A percentile compares a stretch with the other conserved stretches of the same genome.
Evolutionary conservation across 768 basidiomycete species (phyloP).

Genomic region (Phlebiopsis flavidoalba): DNA sequence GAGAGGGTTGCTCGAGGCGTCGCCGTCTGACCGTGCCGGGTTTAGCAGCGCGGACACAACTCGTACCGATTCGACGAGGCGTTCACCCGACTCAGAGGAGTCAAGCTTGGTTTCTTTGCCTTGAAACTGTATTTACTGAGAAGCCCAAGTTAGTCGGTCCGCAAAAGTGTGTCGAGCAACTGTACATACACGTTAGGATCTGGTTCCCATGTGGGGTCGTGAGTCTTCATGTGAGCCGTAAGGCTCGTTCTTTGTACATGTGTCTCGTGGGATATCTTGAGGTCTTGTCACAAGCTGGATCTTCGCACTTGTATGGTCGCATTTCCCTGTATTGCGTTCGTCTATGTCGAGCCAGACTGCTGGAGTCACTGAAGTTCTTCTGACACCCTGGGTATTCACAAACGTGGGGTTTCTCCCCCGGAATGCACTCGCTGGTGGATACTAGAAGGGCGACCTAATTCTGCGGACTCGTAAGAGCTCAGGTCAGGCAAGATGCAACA

Average conservation of each 20-base stretch:
- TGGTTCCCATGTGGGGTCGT: conserved; percentile 81
- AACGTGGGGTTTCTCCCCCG: conserved; percentile 86
- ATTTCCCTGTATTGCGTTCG: conserved; percentile 85
- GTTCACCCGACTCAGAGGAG: conserved; percentile 49
- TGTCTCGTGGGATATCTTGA: too few species aligned
- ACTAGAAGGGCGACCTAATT: conserved; percentile 84
- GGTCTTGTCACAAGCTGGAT: conserved; percentile 79
- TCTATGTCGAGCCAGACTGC: conserved; percentile 86
- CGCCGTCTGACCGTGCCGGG: conserved; percentile 34
- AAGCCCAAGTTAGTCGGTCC: too few species aligned
- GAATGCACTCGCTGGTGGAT: conserved; percentile 88
- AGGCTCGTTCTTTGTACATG: conserved; percentile 81
- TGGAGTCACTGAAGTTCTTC: conserved; percentile 89
- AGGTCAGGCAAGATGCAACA: neutral
- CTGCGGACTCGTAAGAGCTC: conserved; percentile 32
- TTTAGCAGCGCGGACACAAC: conserved; percentile 65
- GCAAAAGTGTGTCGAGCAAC: too few species aligned
- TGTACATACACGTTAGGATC: conserved; percentile 70
- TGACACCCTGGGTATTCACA: conserved; percentile 88
- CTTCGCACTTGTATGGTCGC: conserved; percentile 84
- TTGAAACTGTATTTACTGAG: conserved; percentile 77
- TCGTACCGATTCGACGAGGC: conserved; percentile 67
- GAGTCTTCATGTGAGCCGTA: conserved; percentile 83
- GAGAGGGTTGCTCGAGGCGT: neutral
- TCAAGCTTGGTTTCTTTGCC: conserved; percentile 50